These are phyloP conservation scores for Nicotiana noctiflora DNA, from an alignment of 257 asterid species.

Conservation along the genomic window DNA sequence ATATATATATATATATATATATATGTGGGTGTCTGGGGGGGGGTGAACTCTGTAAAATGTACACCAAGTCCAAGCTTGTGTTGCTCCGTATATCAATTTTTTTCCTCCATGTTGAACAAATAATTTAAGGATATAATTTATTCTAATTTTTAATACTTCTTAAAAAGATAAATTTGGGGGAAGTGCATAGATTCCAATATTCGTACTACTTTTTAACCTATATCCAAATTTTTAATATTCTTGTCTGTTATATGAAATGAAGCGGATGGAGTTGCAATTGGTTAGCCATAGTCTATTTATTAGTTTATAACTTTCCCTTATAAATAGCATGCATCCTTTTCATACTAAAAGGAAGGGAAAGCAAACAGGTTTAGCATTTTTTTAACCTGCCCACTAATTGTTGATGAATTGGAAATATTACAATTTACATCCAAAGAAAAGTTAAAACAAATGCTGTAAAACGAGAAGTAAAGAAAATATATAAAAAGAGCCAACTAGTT, in stretches of 20 bases:
- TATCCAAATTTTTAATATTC: rapidly evolving
- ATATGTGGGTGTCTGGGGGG: too few relatives aligned
- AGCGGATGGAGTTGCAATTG: not conserved
- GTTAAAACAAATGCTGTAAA: not conserved
- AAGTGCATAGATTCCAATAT: too few relatives aligned
- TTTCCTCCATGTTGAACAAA: too few relatives aligned
- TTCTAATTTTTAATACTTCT: too few relatives aligned
- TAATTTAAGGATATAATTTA: too few relatives aligned
- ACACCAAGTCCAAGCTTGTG: too few relatives aligned
- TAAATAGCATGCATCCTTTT: not conserved
- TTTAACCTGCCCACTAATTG: not conserved
- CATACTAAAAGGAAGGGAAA: not conserved
- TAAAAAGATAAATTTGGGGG: too few relatives aligned
- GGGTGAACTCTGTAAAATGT: too few relatives aligned
- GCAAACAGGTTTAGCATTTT: not conserved
- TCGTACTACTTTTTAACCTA: too few relatives aligned
- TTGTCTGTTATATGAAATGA: not conserved
- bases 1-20: too few relatives aligned
- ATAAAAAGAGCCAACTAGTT: not conserved
- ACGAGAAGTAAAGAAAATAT: not conserved
- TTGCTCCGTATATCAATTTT: too few relatives aligned
- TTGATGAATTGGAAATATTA: not conserved
- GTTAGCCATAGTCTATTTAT: not conserved
- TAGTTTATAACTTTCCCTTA: not conserved
- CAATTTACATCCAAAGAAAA: not conserved